Conservation (phyloP, 1,284 basidiomycete genomes). For the Ganoderma multipileum region DNA sequence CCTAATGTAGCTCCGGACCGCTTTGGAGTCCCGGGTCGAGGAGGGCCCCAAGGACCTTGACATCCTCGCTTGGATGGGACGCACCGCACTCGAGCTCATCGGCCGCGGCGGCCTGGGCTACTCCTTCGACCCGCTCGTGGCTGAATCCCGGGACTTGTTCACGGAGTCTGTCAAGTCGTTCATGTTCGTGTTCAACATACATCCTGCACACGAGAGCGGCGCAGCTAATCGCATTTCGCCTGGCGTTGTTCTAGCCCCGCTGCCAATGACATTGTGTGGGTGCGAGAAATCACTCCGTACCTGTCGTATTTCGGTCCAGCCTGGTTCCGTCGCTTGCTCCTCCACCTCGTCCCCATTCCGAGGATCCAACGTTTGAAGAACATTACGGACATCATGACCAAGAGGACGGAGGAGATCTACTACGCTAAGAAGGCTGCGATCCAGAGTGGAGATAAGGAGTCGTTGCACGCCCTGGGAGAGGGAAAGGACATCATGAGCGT, state of each 20-base stretch:
- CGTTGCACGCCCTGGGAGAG: slow-evolving; percentile 29
- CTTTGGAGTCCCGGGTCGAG: slow-evolving; percentile 19
- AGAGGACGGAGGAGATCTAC: slow-evolving; percentile 46
- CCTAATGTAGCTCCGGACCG: slow-evolving; percentile 22
- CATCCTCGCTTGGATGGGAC: slow-evolving; percentile 45
- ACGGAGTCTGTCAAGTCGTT: slow-evolving; percentile 21
- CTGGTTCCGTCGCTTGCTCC: neutral
- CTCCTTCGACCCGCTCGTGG: slow-evolving; percentile 45
- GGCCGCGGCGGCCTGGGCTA: slow-evolving; percentile 45
- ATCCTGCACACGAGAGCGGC: neutral
- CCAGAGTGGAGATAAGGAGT: slow-evolving; percentile 48
- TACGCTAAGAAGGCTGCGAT: slow-evolving; percentile 46
- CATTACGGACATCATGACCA: slow-evolving; percentile 43
- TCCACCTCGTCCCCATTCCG: slow-evolving; percentile 4
- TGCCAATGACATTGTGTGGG: neutral
- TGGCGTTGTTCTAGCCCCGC: neutral
- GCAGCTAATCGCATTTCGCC: too few relatives aligned
- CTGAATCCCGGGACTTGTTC: slow-evolving; percentile 35
- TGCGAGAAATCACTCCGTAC: neutral
- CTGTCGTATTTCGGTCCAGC: neutral
- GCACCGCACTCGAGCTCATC: slow-evolving; percentile 41
- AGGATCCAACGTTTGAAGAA: neutral
- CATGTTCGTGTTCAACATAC: neutral
- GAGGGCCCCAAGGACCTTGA: slow-evolving; percentile 39
- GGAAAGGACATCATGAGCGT: slow-evolving; percentile 40